Percentiles rank a stretch among this genome's conserved stretches.
Conservation (phyloP, 495 filamentous ascomycete genomes). For the Penicillium diatomitis region DNA sequence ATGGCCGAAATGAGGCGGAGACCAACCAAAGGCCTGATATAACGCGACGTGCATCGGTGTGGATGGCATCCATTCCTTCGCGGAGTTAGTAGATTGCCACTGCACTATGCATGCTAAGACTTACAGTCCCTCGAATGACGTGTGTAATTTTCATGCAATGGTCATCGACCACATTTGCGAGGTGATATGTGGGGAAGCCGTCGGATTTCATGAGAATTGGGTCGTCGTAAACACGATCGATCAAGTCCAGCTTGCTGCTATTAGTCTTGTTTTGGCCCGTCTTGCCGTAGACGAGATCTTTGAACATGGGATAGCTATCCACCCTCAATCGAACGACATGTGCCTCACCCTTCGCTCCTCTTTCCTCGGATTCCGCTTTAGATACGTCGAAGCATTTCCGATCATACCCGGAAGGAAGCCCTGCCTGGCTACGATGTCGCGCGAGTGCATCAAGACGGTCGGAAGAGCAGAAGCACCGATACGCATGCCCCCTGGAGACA, state of each 20-base stretch:
- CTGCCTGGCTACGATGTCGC: slow-evolving; percentile 45
- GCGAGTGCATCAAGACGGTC: slow-evolving; percentile 59
- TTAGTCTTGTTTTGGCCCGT: slow-evolving; percentile 42
- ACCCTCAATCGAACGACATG: slow-evolving; percentile 70
- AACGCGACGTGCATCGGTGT: slow-evolving; percentile 83
- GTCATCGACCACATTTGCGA: slow-evolving; percentile 96
- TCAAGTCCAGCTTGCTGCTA: slow-evolving; percentile 31
- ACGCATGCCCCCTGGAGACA: slow-evolving; percentile 62
- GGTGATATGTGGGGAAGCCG: slow-evolving; percentile 88
- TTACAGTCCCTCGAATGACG: slow-evolving; percentile 77
- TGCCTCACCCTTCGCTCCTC: slow-evolving; percentile 56
- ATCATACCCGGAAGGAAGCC: slow-evolving; percentile 63
- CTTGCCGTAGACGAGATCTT: slow-evolving; percentile 69
- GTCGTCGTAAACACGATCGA: slow-evolving; percentile 53
- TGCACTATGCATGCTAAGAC: slow-evolving; percentile 11
- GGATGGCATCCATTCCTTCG: slow-evolving; percentile 82
- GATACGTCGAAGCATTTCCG: slow-evolving; percentile 63
- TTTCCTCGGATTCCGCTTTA: slow-evolving; percentile 55
- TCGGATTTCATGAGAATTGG: slow-evolving; percentile 85
- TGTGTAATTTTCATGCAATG: slow-evolving; percentile 91
- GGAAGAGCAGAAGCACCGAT: slow-evolving; percentile 84
- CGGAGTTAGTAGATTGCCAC: slow-evolving; percentile 1
- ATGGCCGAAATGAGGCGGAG: slow-evolving; percentile 75
- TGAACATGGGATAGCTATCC: slow-evolving; percentile 48
- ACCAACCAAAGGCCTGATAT: slow-evolving; percentile 85